Percentiles rank a stretch among this genome's conserved stretches.
Conservation (phyloP, 2,329 filamentous ascomycete genomes). For the Lasiodiplodia gonubiensis region DNA sequence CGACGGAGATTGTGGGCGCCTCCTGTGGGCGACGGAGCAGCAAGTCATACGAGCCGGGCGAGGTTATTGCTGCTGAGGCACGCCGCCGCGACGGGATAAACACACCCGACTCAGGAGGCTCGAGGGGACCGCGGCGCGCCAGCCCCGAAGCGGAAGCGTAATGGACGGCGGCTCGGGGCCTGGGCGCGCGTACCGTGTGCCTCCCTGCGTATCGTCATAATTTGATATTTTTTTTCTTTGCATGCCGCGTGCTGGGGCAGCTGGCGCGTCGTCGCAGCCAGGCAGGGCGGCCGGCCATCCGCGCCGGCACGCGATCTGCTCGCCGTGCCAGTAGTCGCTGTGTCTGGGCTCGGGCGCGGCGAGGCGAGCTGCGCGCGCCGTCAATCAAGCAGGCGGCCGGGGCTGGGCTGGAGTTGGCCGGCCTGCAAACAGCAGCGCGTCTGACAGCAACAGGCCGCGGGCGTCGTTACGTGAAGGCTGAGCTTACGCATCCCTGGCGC, state of each 20-base stretch:
- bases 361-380: slow-evolving; percentile 17
- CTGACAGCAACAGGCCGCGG: slow-evolving; percentile 13
- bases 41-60: slow-evolving; percentile 22
- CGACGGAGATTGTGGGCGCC: slow-evolving; percentile 28
- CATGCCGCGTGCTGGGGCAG: slow-evolving; percentile 21
- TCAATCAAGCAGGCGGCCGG: background rate
- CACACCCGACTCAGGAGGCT: slow-evolving; percentile 26
- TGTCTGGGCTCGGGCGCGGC: background rate
- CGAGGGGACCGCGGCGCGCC: slow-evolving; percentile 7
- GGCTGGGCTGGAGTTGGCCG: slow-evolving; percentile 7
- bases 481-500: slow-evolving; percentile 27
- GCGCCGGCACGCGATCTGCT: slow-evolving; percentile 22
- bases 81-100: slow-evolving; percentile 4
- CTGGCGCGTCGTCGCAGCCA: slow-evolving; percentile 11
- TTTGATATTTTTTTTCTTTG: slow-evolving; percentile 21
- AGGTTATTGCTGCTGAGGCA: slow-evolving; percentile 16
- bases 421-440: slow-evolving; percentile 25
- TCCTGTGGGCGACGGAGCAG: slow-evolving; percentile 5
- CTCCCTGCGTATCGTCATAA: slow-evolving; percentile 28
- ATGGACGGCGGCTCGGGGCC: slow-evolving; percentile 16
- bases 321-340: background rate
- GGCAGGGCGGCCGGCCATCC: background rate
- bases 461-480: slow-evolving; percentile 23
- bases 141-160: slow-evolving; percentile 25
- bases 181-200: slow-evolving; percentile 20